A percentile compares a stretch with the other conserved stretches of the same genome.
These are phyloP conservation scores for Anthoceros angustus DNA, from an alignment of 225 moss, liverwort and hornwort genomes.

Conservation along the genomic window DNA sequence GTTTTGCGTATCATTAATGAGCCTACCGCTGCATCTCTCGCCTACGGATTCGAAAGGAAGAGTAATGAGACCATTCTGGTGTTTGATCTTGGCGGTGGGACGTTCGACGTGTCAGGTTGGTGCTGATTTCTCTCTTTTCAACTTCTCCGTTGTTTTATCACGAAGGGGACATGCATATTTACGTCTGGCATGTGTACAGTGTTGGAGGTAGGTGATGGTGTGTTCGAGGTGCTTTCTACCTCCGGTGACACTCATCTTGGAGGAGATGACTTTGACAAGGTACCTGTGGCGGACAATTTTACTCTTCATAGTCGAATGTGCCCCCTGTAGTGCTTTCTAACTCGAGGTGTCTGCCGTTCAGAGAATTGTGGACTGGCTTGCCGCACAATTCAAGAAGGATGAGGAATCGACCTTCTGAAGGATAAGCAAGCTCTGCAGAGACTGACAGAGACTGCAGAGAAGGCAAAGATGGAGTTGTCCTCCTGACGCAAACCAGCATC, in stretches of 20 bases:
- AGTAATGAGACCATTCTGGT: conserved; percentile 46
- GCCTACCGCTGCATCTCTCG: conserved; percentile 48
- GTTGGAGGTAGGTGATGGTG: conserved; percentile 46
- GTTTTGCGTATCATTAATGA: conserved; percentile 41
- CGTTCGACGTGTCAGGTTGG: conserved; percentile 35
- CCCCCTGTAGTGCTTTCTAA: background rate
- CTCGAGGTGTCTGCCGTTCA: conserved; percentile 11
- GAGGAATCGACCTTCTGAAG: conserved; percentile 75
- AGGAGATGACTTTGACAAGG: conserved; percentile 54
- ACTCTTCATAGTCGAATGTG: too few relatives aligned
- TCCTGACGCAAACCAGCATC: conserved; percentile 71
- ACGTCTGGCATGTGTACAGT: too few relatives aligned
- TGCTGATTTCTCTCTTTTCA: too few relatives aligned
- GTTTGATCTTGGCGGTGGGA: conserved; percentile 48
- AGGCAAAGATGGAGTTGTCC: conserved; percentile 90
- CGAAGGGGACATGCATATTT: too few relatives aligned
- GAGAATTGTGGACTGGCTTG: conserved; percentile 86
- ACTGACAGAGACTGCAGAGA: conserved; percentile 78
- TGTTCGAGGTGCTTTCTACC: conserved; percentile 47
- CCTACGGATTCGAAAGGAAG: conserved; percentile 50
- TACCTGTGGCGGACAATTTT: too few relatives aligned
- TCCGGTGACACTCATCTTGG: conserved; percentile 55
- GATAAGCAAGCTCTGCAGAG: conserved; percentile 87
- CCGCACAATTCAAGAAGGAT: conserved; percentile 60
- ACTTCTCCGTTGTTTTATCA: too few relatives aligned